Base-by-base conservation (phyloP, 169 alveolate species). In the Pseudocohnilembus persalinus region DNA sequence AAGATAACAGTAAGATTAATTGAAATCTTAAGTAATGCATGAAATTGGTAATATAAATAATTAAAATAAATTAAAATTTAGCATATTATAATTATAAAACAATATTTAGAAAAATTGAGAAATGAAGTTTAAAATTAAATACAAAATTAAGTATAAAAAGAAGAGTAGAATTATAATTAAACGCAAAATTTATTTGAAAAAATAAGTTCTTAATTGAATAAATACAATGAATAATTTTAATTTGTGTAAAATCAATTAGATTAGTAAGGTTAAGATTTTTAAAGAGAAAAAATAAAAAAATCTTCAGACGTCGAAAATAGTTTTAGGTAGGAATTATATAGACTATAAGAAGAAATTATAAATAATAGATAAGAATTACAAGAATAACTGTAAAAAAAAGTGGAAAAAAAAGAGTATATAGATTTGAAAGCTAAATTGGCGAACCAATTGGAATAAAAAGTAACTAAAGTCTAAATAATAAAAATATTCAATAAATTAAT, bases 391-490 rank as follows among this genome's bases (percentile, higher is more conserved):
- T 31, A 28, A 26, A 27, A 29, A 31, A 77, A 77, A 29, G 74
- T 77, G 0, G 82, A 77, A 28, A 77, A 77, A 77, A 77, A 77
- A 15, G 82, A 77, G 34, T 77, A 33, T n/a, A 33, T 77, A 25
- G 82, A 77, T 31, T 32, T 77, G 29, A 77, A 68, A 77, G 82
- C 63, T 27, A 77, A 77, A 33, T 31, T 77, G 16, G 34, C 33
- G 0, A 77, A 77, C 33, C 4, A 33, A 0, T 29, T 77, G 72
- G 63, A 77, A 33, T 72, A 24, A 77, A 77, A 77, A 77, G 63
- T 34, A 68, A 77, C 6, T 77, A 73, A 49, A 49, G n/a, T n/a
- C n/a, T n/a, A n/a, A n/a, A n/a, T n/a, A n/a, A n/a, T n/a, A n/a
- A n/a, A n/a, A n/a, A n/a, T n/a, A n/a, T n/a, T n/a, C n/a, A n/a